These are phyloP conservation scores for Meyerozyma athensensis DNA, from an alignment of 1,139 yeast genomes.

Conservation along the genomic window DNA sequence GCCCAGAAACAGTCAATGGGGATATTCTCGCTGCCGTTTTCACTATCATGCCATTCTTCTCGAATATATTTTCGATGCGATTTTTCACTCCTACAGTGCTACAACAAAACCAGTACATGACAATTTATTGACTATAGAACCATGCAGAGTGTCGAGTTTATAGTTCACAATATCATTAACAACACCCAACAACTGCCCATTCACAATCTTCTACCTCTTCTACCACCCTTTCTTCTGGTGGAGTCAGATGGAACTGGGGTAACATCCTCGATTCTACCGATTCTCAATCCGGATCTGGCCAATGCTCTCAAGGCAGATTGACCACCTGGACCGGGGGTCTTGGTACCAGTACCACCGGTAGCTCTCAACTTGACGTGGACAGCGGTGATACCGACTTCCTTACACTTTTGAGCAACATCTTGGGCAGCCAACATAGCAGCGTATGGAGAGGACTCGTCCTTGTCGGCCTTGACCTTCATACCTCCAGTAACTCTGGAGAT, in stretches of 20 bases:
- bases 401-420: constrained; percentile 98
- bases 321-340: constrained; percentile 99
- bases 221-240: constrained; percentile 99
- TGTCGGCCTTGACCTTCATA: constrained; percentile 99
- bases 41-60: no score
- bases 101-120: constrained; percentile 1
- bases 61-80: no score
- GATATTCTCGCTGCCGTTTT: no score
- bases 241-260: constrained; percentile 99
- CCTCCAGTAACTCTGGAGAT: constrained; percentile 99
- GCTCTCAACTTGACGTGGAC: constrained; percentile 99
- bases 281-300: constrained; percentile 99
- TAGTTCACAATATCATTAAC: constrained; percentile 3
- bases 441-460: constrained; percentile 99
- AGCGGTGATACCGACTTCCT: constrained; percentile 99
- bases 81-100: neutral
- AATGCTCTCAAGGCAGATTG: constrained; percentile 99
- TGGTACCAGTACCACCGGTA: constrained; percentile 99
- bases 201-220: constrained; percentile 99
- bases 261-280: constrained; percentile 99
- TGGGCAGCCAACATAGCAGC: constrained; percentile 99
- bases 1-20: no score
- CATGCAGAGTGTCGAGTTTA: constrained; percentile 4
- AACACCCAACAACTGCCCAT: constrained; percentile 13
- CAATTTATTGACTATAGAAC: constrained; percentile 4